Evolutionary conservation across 23 red algal genomes (phyloP), one percentile per base, ranked within the genome.

Genomic region (Cyanidioschyzon merolae): DNA sequence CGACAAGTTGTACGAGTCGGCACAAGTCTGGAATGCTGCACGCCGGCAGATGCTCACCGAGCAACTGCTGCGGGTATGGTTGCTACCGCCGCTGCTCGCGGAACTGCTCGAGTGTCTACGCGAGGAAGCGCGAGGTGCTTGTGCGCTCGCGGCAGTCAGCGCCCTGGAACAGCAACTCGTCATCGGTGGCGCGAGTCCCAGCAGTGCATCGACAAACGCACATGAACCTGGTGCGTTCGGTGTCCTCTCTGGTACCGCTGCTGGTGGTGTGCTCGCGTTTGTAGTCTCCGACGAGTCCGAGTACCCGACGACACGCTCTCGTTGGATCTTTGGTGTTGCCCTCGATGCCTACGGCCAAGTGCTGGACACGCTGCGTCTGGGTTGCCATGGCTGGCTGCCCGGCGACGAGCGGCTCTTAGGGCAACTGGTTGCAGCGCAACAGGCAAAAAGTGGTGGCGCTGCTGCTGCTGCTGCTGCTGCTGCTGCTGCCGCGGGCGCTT

Each of bases 1-100:
- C 63, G 63, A 71, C 29, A 71, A 71, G 63, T 27, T 71, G 16
- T 71, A 17, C 29, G 63, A 71, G 63, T 25, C 63, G 63, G 63
- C 63, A 3, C 63, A 71, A 35, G 12, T 17, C 12, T 71, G 63
- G 63, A 71, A 71, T 71, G 63, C 63, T 7, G 63, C 21, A 35
- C 63, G 63, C 63, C 7, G 30, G 30, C 16, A 3, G n/a, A 25
- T 71, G 63, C 21, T 71, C 29, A 71, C 21, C 16, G 63, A 71
- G 63, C n/a, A 32, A 27, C 21, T 71, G 16, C 2, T 71, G 63
- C 16, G 12, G 16, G 63, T 71, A 27, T 32, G 21, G 63, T 27
- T 71, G 63, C 16, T 71, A 27, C 63, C n/a, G 29, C 63, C 63
- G 32, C 63, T 71, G 63, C 63, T 71, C n/a, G 63, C 2, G 2